Base-by-base conservation (phyloP, 176 grass and related monocot species). In the Musa acuminata region DNA sequence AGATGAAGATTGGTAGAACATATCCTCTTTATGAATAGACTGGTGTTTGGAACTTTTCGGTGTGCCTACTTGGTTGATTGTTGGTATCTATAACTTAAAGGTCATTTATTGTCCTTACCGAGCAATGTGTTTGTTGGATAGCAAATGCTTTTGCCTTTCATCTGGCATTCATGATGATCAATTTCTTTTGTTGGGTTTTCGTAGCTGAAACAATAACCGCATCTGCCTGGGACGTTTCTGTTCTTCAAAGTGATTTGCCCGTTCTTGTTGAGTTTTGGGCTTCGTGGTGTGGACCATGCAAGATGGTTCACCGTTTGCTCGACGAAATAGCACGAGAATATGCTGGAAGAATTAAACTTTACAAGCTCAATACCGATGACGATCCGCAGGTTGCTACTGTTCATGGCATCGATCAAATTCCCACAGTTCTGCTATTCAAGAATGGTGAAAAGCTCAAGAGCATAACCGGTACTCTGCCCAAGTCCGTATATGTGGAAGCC, bases 191-290 rank as follows among this genome's bases (percentile, higher is more conserved):
- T 54, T 1, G 13, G 53, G 79, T 60, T 81, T 81, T 25, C 80
- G 72, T 83, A 98, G 90, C 85, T 85, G 84, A 98, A 86, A 53
- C 67, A 75, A 85, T 98, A 51, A 98, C 90, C 0, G 85, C 90
- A 22, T 98, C 87, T 71, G 77, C 64, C 50, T 98, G 94, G 94
- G 93, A 98, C n/a, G 77, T 85, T 77, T 80, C 80, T 71, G 90
- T 93, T 58, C 71, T 98, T n/a, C 82, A 86, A 75, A 93, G 94
- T 62, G 90, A 93, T 73, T 49, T 88, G 35, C 89, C 83, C 19
- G 93, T 97, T 43, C 71, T 97, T 71, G 84, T 97, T 70, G 90
- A 88, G 84, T 97, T 97, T 74, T 97, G 90, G 90, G 85, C 87
- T 55, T 90, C 85, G 13, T 97, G 93, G 93, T 97, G 93, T 27